Percentiles rank a stretch among this genome's conserved stretches.
Conservation (phyloP, 805 yeast genomes). For the Helenozyma rhizophorensis region DNA sequence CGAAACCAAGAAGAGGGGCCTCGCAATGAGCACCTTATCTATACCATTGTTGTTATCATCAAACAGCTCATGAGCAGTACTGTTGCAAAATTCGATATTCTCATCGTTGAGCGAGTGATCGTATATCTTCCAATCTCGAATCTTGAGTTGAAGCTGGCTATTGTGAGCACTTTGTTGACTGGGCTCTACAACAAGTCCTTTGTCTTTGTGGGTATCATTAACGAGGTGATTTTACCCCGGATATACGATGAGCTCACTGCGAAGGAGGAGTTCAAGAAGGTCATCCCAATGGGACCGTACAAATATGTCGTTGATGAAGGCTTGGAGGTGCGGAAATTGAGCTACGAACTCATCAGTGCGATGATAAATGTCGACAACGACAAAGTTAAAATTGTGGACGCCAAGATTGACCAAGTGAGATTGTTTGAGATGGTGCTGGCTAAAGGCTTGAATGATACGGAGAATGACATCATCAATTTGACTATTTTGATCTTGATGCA, state of each 20-base stretch:
- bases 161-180: conserved; percentile 54
- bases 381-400: conserved; percentile 2
- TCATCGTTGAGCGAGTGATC: conserved; percentile 8
- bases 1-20: conserved; percentile 5
- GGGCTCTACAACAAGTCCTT: conserved; percentile 54
- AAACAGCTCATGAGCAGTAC: conserved; percentile 23
- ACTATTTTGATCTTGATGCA: conserved; percentile 40
- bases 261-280: conserved; percentile 53
- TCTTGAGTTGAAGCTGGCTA: conserved; percentile 55
- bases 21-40: conserved; percentile 16
- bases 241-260: conserved; percentile 53
- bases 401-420: conserved; percentile 24
- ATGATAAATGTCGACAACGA: conserved; percentile 31
- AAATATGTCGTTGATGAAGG: conserved; percentile 80
- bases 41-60: conserved; percentile 30
- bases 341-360: conserved; percentile 66
- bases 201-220: conserved; percentile 42
- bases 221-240: conserved; percentile 41
- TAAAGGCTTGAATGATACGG: conserved; percentile 56
- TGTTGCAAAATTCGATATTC: conserved; percentile 6
- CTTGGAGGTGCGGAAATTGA: conserved; percentile 63
- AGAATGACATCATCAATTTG: conserved; percentile 53
- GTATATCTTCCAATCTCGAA: conserved; percentile 27
- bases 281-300: conserved; percentile 82
- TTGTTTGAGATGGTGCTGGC: conserved; percentile 41